Conservation (phyloP, 495 filamentous ascomycete species). For the Neurospora discreta region DNA sequence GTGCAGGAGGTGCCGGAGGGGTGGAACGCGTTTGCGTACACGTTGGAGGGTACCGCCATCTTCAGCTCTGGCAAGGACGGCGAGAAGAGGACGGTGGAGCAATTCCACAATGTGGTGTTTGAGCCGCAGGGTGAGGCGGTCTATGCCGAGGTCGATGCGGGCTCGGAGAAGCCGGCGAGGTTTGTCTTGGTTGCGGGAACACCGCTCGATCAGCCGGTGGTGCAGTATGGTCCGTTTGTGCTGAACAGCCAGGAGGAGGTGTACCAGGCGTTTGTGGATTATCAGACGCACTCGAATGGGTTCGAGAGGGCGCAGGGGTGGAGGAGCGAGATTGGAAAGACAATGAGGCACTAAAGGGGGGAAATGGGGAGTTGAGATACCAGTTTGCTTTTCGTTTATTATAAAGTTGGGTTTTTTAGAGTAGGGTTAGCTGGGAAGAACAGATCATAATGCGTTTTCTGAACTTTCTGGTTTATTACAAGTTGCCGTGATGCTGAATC, state of each 20-base stretch:
- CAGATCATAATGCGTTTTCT: neutral
- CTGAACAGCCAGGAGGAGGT: conserved; percentile 75
- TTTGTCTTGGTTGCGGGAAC: conserved; percentile 79
- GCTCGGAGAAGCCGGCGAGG: conserved; percentile 51
- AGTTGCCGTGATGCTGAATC: neutral
- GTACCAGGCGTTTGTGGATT: conserved; percentile 83
- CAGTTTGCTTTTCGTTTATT: neutral
- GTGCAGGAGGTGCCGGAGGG: conserved; percentile 62
- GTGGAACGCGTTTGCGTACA: conserved; percentile 91
- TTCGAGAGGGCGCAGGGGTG: conserved; percentile 80
- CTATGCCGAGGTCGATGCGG: conserved; percentile 54
- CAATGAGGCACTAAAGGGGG: conserved; percentile 22
- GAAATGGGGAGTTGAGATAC: neutral
- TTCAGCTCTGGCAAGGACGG: conserved; percentile 46
- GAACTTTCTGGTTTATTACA: neutral
- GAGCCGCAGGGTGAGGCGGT: conserved; percentile 67
- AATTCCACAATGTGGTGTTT: conserved; percentile 87
- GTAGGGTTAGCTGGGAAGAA: neutral
- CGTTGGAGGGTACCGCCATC: conserved; percentile 53
- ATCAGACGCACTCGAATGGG: conserved; percentile 70
- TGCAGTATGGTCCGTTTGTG: conserved; percentile 96
- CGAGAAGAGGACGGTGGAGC: conserved; percentile 45
- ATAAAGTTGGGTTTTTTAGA: neutral
- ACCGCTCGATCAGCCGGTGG: conserved; percentile 81
- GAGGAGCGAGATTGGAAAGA: conserved; percentile 90